Conservation (phyloP, 768 basidiomycete species). For the Boletus sensibilis region DNA sequence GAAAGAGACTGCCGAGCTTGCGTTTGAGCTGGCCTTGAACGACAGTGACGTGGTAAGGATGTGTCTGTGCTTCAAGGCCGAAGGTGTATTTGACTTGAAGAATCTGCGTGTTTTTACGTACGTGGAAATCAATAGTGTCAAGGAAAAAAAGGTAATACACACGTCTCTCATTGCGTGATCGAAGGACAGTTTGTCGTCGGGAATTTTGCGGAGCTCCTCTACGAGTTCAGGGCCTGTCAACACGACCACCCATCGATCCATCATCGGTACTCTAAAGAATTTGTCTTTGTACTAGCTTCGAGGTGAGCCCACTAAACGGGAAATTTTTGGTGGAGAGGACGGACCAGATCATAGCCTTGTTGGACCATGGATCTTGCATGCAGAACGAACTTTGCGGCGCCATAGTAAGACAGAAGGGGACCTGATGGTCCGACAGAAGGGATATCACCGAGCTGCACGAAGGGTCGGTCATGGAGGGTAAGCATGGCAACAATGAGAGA, state of each 20-base stretch:
- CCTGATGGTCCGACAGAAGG: conserved; percentile 38
- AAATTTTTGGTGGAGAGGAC: conserved; percentile 3
- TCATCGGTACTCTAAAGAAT: conserved; percentile 44
- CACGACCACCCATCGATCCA: conserved; percentile 48
- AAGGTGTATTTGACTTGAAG: conserved; percentile 40
- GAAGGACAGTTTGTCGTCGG: conserved; percentile 47
- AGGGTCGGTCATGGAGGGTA: background rate
- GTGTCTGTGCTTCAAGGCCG: conserved; percentile 32
- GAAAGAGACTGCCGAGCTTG: conserved; percentile 34
- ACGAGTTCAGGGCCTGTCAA: conserved; percentile 41
- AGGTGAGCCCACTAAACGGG: conserved; percentile 14
- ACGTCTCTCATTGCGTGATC: conserved; percentile 42
- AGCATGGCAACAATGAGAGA: background rate
- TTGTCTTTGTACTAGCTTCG: conserved; percentile 29
- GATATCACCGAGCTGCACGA: conserved; percentile 29
- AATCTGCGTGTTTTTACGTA: conserved; percentile 29
- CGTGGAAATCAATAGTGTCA: conserved; percentile 5
- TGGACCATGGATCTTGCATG: conserved; percentile 35
- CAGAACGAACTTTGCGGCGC: conserved; percentile 30
- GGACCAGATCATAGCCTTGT: conserved; percentile 37
- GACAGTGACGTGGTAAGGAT: conserved; percentile 38
- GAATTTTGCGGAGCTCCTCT: conserved; percentile 51
- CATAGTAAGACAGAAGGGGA: conserved; percentile 34
- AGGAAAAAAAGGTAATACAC: conserved; percentile 9
- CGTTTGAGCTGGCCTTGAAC: conserved; percentile 34